Base-by-base conservation (phyloP, 2,329 filamentous ascomycete genomes). In the Alternaria longipes region DNA sequence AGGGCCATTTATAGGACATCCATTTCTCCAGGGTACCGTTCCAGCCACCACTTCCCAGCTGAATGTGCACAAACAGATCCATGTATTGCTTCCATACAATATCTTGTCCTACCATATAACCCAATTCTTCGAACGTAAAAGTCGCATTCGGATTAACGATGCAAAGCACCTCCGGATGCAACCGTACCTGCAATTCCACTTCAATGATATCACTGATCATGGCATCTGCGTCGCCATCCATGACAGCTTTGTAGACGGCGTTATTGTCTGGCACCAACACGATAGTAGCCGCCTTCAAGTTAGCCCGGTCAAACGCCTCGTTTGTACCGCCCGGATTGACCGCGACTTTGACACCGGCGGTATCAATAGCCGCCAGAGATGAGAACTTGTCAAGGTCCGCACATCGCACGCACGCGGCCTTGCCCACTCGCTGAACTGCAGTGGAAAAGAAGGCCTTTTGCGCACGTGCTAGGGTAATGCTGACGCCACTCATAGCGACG, bases 1-100 rank as follows among this genome's bases (percentile, higher is more conserved):
- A 58, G 22, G 61, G 63, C 63, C 63, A 66, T 41, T 66, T 47
- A n/a, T 66, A 64, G 1, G 47, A 56, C 63, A 66, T 64, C 61
- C 63, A 66, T 7, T 57, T 66, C 45, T 62, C 63, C 49, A 66
- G n/a, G 2, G 63, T 64, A 9, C 42, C 52, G 22, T 66, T 64
- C 63, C 63, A 66, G 4, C 18, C 36, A 7, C 63, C 63, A 40
- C 53, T 62, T 11, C 58, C 63, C 3, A 64, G 40, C 49, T 59
- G 58, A 30, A 60, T 50, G 5, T 61, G 61, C 3, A 66, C 61
- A 46, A 64, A 66, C 22, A 47, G 5, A 52, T 62, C 63, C 52
- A 66, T 0, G 38, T 66, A 66, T 41, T 66, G 44, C 38, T 66
- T 64, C 63, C 63, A 66, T 8, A 60, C 61, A 6, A 49, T 20